Evolutionary conservation across 305 asterid genomes (phyloP).

Genomic region (Fraxinus paxiana): DNA sequence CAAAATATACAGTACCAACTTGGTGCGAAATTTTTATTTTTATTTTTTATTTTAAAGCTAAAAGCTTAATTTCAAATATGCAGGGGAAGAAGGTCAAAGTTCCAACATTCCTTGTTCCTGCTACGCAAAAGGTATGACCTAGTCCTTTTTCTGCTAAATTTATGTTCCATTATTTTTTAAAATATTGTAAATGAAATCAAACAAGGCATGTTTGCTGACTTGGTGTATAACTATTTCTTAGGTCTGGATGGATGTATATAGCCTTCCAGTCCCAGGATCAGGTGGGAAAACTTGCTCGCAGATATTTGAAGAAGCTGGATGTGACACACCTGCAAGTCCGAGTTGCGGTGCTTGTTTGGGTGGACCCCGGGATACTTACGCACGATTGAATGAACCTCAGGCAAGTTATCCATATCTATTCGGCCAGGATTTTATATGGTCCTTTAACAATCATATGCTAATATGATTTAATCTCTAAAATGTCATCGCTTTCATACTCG

Average conservation of each 20-base stretch:
- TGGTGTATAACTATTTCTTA: conserved; percentile 21
- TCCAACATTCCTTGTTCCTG: conserved; percentile 89
- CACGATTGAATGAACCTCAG: conserved; percentile 83
- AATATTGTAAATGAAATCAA: neutral
- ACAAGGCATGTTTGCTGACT: neutral
- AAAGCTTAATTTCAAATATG: conserved; percentile 14
- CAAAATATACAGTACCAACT: neutral
- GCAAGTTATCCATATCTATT: conserved; percentile 33
- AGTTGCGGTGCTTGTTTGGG: conserved; percentile 91
- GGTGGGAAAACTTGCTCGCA: conserved; percentile 91
- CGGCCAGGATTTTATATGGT: neutral
- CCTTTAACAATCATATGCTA: neutral
- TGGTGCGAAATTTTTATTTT: neutral
- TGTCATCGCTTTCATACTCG: neutral
- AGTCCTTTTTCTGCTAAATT: conserved; percentile 1
- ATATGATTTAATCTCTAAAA: neutral
- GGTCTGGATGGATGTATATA: conserved; percentile 89
- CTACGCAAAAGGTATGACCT: conserved; percentile 74
- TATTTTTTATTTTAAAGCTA: neutral
- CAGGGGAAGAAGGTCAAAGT: conserved; percentile 94
- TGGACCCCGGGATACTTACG: conserved; percentile 88
- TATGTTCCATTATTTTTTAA: neutral
- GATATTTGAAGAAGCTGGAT: conserved; percentile 91
- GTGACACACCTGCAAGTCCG: conserved; percentile 92
- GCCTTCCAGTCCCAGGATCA: conserved; percentile 75